A percentile compares a stretch with the other conserved stretches of the same genome.
Conservation (phyloP, 1,284 basidiomycete genomes). For the Ceratorhiza oryzae-sativae region DNA sequence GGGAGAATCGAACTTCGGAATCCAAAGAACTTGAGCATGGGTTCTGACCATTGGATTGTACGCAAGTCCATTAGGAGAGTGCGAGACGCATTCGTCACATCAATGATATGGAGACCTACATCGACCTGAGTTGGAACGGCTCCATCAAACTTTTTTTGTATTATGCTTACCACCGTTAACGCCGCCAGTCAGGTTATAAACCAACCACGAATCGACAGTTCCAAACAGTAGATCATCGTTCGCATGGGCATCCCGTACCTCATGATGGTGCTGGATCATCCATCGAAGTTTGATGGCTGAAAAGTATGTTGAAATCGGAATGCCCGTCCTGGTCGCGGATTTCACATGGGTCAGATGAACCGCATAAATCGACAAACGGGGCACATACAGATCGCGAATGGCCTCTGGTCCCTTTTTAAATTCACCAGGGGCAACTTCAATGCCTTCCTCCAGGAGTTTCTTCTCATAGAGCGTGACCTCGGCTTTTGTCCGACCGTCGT, state of each 20-base stretch:
- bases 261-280: constrained; percentile 92
- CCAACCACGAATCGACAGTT: constrained; percentile 96
- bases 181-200: constrained; percentile 89
- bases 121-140: constrained; percentile 46
- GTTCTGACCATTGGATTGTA: constrained; percentile 83
- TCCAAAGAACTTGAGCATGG: constrained; percentile 87
- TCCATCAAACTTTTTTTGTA: no score
- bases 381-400: constrained; percentile 71
- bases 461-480: constrained; percentile 81
- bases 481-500: constrained; percentile 88
- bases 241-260: constrained; percentile 82
- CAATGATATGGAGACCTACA: constrained; percentile 82
- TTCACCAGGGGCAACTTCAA: constrained; percentile 72
- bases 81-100: constrained; percentile 96
- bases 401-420: constrained; percentile 70
- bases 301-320: constrained; percentile 96
- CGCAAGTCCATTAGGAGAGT: constrained; percentile 90
- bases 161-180: constrained; percentile 47
- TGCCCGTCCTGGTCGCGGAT: constrained; percentile 69
- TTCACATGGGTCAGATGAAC: constrained; percentile 22
- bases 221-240: constrained; percentile 87
- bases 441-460: constrained; percentile 74
- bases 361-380: background rate
- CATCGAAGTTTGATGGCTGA: constrained; percentile 95
- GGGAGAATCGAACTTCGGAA: constrained; percentile 83